Conservation (phyloP, 2,329 filamentous ascomycete genomes). For the Colletotrichum trifolii region DNA sequence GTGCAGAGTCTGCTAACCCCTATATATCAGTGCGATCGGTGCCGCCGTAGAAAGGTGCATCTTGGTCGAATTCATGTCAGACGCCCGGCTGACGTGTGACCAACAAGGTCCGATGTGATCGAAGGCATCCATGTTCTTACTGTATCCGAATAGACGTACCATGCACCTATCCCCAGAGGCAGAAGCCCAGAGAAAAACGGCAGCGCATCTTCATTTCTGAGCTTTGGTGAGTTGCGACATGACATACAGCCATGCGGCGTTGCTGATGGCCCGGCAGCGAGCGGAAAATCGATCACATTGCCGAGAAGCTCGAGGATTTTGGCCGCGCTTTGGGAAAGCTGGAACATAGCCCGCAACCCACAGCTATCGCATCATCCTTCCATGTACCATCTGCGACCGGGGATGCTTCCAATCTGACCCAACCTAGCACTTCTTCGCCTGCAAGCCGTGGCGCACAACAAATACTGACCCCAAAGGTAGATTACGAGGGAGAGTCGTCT, state of each 20-base stretch:
- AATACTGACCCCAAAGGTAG: slow-evolving; percentile 18
- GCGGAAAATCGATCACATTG: slow-evolving; percentile 20
- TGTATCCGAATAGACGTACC: slow-evolving; percentile 14
- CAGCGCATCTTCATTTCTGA: slow-evolving; percentile 28
- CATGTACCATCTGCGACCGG: too few species aligned
- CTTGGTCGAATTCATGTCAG: neutral
- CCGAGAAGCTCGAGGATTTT: slow-evolving; percentile 27
- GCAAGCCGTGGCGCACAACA: neutral
- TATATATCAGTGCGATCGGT: slow-evolving; percentile 22
- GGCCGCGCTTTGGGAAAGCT: slow-evolving; percentile 1
- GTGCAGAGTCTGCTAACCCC: neutral
- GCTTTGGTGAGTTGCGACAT: slow-evolving; percentile 12
- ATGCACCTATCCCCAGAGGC: slow-evolving; percentile 21
- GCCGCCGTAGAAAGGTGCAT: slow-evolving; percentile 27
- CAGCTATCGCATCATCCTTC: slow-evolving; percentile 20
- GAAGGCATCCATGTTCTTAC: slow-evolving; percentile 20
- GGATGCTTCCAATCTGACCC: neutral
- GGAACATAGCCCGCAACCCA: neutral
- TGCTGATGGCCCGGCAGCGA: slow-evolving; percentile 4
- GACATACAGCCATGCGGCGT: neutral
- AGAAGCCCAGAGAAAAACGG: slow-evolving; percentile 15
- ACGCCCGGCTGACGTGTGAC: neutral
- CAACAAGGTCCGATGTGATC: slow-evolving; percentile 25
- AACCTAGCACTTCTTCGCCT: neutral
- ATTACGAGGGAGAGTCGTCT: slow-evolving; percentile 39